Percentiles rank a stretch among this genome's conserved stretches.
phyloP scores from a whole-genome alignment of 306 rosid genomes.

The Vigna nakashimae region DNA sequence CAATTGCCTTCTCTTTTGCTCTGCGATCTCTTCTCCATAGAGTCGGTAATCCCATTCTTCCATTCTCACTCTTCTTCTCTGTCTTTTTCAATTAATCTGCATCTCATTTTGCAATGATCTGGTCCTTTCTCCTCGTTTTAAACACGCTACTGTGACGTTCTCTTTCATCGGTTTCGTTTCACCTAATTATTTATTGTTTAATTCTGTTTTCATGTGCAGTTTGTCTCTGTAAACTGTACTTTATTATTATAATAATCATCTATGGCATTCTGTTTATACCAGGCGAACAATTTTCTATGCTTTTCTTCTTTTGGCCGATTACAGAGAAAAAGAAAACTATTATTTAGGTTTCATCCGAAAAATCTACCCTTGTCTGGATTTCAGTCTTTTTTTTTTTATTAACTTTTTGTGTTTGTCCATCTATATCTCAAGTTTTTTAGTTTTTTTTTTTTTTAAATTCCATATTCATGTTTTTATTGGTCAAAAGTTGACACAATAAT shows the following conservation, averaged over 20 bases:
- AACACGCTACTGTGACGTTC: background rate
- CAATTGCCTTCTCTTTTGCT: background rate
- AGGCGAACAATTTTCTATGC: background rate
- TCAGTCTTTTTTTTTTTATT: background rate
- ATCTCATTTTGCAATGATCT: background rate
- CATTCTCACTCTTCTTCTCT: background rate
- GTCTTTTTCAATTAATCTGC: background rate
- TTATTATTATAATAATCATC: background rate
- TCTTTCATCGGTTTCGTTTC: background rate
- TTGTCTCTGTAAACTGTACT: background rate
- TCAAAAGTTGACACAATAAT: background rate
- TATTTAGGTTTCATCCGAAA: background rate
- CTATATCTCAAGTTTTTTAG: too few species aligned
- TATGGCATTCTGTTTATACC: background rate
- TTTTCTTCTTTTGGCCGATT: background rate
- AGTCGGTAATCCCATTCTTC: constrained; percentile 15
- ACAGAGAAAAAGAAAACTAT: background rate
- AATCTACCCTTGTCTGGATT: background rate
- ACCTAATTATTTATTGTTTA: background rate
- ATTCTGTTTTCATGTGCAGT: background rate
- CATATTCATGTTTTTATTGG: background rate
- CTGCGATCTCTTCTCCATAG: background rate
- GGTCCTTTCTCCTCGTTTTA: background rate
- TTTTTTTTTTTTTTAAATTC: background rate
- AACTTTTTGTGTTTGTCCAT: background rate